Percentiles rank a stretch among this genome's conserved stretches.
These are phyloP conservation scores for Dorcoceras hygrometricum DNA, from an alignment of 257 asterid genomes.

Conservation along the genomic window DNA sequence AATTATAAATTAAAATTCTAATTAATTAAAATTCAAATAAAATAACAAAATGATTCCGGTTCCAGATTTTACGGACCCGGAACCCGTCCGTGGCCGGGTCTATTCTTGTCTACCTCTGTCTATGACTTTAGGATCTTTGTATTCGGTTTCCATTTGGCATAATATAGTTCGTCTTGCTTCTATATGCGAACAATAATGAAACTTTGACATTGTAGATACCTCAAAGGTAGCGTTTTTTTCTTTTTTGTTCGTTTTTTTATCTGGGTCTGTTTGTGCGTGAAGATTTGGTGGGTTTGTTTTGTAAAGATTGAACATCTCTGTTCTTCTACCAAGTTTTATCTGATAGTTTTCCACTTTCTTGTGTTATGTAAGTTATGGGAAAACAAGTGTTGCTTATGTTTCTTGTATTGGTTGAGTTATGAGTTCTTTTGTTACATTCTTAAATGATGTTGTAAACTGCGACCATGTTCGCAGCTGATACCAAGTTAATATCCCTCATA, in stretches of 20 bases:
- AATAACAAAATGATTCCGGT: no score
- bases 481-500: constrained; percentile 7
- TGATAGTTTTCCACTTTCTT: not conserved
- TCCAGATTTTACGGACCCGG: no score
- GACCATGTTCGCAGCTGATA: constrained; percentile 13
- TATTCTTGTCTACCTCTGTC: not conserved
- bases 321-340: no score
- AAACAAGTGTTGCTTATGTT: constrained; percentile 8
- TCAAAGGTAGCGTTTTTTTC: not conserved
- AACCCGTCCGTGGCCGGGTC: no score
- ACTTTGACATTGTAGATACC: not conserved
- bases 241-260: no score
- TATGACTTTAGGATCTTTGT: no score
- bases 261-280: no score
- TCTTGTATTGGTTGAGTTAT: constrained; percentile 22
- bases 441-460: not conserved
- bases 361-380: no score
- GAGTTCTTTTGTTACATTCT: not conserved
- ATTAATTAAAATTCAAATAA: no score
- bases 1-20: no score
- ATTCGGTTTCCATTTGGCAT: not conserved
- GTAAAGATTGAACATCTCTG: no score
- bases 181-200: not conserved
- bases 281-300: no score
- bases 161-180: not conserved